phyloP scores from a whole-genome alignment of 257 asterid genomes.

The Parsonsia alboflavescens region DNA sequence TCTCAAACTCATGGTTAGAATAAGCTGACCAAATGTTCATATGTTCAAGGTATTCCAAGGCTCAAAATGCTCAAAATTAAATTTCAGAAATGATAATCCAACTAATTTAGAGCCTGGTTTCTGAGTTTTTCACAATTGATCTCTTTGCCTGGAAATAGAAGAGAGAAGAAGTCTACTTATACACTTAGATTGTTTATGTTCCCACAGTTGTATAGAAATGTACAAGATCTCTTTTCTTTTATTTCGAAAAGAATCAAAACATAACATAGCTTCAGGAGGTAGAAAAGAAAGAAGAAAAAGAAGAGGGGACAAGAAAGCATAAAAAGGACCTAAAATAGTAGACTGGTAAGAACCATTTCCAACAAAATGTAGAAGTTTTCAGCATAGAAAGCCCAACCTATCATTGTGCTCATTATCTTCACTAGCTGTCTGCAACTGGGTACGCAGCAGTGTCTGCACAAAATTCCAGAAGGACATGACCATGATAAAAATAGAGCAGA shows the following conservation, averaged over 20 bases:
- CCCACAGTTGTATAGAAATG: background rate
- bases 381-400: slow-evolving; percentile 37
- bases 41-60: background rate
- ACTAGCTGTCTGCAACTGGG: slow-evolving; percentile 75
- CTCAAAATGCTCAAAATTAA: background rate
- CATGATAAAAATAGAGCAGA: background rate
- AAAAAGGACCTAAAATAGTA: background rate
- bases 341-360: background rate
- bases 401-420: slow-evolving; percentile 82
- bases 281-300: no score
- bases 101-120: background rate
- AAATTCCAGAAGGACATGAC: slow-evolving; percentile 22
- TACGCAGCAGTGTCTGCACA: slow-evolving; percentile 70
- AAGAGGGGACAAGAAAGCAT: background rate
- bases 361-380: background rate
- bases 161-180: background rate
- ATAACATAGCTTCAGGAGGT: background rate
- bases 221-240: background rate
- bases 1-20: background rate
- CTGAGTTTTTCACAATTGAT: background rate
- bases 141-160: background rate
- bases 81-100: background rate
- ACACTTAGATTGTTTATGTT: no score
- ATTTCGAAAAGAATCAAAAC: background rate
- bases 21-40: background rate